These are phyloP conservation scores for Ganoderma lingzhi DNA, from an alignment of 1,284 basidiomycete species.

Conservation along the genomic window DNA sequence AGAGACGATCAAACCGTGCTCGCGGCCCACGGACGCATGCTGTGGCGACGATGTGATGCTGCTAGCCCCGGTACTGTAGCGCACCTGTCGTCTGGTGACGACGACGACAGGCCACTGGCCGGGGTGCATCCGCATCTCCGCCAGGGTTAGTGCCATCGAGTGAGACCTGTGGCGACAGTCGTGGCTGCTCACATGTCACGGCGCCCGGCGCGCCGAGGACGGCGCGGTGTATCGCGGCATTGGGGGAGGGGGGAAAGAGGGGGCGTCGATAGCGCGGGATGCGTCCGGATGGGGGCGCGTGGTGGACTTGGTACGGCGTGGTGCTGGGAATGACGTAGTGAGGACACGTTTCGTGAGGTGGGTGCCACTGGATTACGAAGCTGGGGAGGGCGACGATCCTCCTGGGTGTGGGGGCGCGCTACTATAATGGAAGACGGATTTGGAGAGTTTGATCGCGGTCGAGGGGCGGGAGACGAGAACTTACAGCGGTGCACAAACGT, in stretches of 20 bases:
- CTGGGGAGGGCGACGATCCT: neutral
- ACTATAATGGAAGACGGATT: neutral
- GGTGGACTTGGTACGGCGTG: neutral
- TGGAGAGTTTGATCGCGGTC: neutral
- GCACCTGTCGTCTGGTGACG: neutral
- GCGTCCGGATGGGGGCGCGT: neutral
- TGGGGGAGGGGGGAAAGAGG: neutral
- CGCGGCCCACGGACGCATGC: neutral
- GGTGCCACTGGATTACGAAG: neutral
- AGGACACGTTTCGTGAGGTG: neutral
- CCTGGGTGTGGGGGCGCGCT: neutral
- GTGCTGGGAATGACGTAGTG: neutral
- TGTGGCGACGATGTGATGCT: neutral
- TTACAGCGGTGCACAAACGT: neutral
- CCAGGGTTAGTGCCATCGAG: neutral
- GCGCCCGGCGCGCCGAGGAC: neutral
- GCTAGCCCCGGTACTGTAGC: neutral
- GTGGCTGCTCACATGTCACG: neutral
- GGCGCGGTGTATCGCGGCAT: neutral
- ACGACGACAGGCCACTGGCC: no score
- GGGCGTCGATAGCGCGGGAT: conserved; percentile 4
- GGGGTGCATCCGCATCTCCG: neutral
- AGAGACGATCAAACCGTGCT: neutral
- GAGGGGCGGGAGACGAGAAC: neutral
- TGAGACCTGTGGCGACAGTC: neutral